Conservation (phyloP, 106 monocot genomes). For the Ottelia alismoides region DNA sequence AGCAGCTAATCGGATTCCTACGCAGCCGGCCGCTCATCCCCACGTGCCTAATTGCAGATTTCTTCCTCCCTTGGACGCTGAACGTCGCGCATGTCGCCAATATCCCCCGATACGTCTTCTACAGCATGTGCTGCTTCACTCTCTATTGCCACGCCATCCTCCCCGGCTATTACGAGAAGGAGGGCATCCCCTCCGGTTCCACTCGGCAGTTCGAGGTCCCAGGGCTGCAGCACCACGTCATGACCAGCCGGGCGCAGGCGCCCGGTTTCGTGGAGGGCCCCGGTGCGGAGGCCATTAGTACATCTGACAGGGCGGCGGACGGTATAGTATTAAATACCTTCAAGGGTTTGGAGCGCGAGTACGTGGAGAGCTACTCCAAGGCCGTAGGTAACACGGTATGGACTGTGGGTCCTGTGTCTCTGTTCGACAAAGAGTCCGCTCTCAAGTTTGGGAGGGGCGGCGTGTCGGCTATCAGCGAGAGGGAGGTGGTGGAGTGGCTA, state of each 20-base stretch:
- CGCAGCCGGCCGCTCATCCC: slow-evolving; percentile 1
- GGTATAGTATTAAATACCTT: slow-evolving; percentile 22
- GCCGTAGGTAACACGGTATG: slow-evolving; percentile 8
- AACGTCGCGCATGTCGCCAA: slow-evolving; percentile 6
- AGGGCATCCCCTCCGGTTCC: slow-evolving; percentile 2
- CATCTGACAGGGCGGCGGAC: too few species aligned
- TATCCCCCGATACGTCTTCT: slow-evolving; percentile 22
- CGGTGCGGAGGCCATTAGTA: neutral
- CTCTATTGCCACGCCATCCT: slow-evolving; percentile 15
- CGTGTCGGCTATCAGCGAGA: neutral
- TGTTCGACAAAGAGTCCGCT: neutral
- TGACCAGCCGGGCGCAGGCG: slow-evolving; percentile 17
- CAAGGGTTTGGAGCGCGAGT: slow-evolving; percentile 5
- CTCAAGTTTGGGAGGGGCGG: neutral
- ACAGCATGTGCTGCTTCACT: slow-evolving; percentile 18
- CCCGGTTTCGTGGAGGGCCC: neutral
- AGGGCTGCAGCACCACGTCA: slow-evolving; percentile 19
- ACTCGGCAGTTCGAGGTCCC: slow-evolving; percentile 17
- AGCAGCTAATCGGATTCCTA: slow-evolving; percentile 8
- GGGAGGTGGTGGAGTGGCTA: neutral
- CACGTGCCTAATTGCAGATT: slow-evolving; percentile 34
- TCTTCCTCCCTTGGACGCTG: slow-evolving; percentile 18
- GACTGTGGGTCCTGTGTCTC: slow-evolving; percentile 1
- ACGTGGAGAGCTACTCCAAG: slow-evolving; percentile 3
- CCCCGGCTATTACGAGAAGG: too few species aligned